Evolutionary conservation across 2,329 filamentous ascomycete species (phyloP).

Genomic region (Leptoxyphium fumago): DNA sequence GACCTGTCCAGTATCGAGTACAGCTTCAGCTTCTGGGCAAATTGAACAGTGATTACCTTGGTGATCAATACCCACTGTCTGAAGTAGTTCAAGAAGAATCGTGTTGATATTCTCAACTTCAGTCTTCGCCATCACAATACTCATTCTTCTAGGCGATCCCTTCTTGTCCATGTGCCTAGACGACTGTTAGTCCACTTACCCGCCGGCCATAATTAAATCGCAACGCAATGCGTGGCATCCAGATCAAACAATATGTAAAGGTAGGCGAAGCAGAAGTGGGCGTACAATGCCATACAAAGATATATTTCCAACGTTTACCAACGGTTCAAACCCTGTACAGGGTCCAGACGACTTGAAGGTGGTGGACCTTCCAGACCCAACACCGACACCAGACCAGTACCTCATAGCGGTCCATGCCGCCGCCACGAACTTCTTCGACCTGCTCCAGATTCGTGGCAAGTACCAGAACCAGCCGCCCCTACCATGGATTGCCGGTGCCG

Average conservation of each 20-base stretch:
- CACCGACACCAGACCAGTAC: slow-evolving; percentile 60
- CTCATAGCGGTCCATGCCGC: slow-evolving; percentile 74
- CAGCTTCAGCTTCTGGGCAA: too few relatives aligned
- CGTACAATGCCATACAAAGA: too few relatives aligned
- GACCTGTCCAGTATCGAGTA: too few relatives aligned
- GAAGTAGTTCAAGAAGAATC: too few relatives aligned
- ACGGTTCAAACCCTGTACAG: slow-evolving; percentile 27
- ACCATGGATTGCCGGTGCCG: slow-evolving; percentile 74
- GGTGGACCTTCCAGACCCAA: slow-evolving; percentile 57
- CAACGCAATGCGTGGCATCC: slow-evolving; percentile 51
- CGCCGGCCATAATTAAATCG: neutral
- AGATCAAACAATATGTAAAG: slow-evolving; percentile 15
- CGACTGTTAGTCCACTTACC: too few relatives aligned
- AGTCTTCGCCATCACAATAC: too few relatives aligned
- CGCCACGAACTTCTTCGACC: slow-evolving; percentile 94
- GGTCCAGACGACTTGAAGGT: slow-evolving; percentile 67
- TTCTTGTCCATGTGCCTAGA: too few relatives aligned
- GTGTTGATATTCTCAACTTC: too few relatives aligned
- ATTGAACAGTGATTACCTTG: too few relatives aligned
- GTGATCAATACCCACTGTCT: too few relatives aligned
- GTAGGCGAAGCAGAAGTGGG: slow-evolving; percentile 1
- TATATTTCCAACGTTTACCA: too few relatives aligned
- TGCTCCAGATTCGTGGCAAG: slow-evolving; percentile 87
- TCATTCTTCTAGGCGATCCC: too few relatives aligned
- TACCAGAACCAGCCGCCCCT: slow-evolving; percentile 85